Base-by-base conservation (phyloP, 2,329 filamentous ascomycete genomes). In the Colletotrichum gigasporum region DNA sequence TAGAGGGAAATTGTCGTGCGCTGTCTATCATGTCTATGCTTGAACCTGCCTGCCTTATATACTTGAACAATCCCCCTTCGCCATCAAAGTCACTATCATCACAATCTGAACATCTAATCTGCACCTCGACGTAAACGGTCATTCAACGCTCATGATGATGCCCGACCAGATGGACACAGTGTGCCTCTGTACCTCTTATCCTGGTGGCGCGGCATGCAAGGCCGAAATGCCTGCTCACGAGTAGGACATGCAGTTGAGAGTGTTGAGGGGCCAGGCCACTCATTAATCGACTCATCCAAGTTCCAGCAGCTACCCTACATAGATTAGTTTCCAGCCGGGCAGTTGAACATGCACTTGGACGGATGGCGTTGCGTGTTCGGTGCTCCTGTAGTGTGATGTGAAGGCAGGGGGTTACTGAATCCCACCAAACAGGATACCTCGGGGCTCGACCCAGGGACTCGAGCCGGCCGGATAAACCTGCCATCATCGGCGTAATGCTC, bases 221-320 rank as follows among this genome's bases (percentile, higher is more conserved):
- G 8, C 39, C n/a, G n/a, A n/a, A n/a, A n/a, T 37, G 48, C n/a
- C 20, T 37, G 22, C 18, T 53, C 24, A 24, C 18, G 24, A 18
- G 26, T 34, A n/a, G 24, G n/a, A n/a, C 22, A 44, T 54, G 51
- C 51, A 54, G 51, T 18, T 34, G 22, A 28, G 35, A 8, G n/a
- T 28, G 28, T 30, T 28, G 20, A 47, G 47, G 32, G 34, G 26
- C 30, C n/a, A 59, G 30, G 18, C 11, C 44, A 39, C 41, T 32
- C 39, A 42, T 30, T 22, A 47, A 20, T 39, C 42, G 30, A 24
- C 20, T 34, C 18, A 12, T 41, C 11, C 47, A n/a, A 39, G 34
- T 20, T 44, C 56, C 47, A 47, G 28, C 26, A 60, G 39, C 30
- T 60, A 59, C 55, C 47, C 26, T 18, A 59, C 32, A 30, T 37